Conservation (phyloP, 129 eudicot genomes). For the Centella asiatica region DNA sequence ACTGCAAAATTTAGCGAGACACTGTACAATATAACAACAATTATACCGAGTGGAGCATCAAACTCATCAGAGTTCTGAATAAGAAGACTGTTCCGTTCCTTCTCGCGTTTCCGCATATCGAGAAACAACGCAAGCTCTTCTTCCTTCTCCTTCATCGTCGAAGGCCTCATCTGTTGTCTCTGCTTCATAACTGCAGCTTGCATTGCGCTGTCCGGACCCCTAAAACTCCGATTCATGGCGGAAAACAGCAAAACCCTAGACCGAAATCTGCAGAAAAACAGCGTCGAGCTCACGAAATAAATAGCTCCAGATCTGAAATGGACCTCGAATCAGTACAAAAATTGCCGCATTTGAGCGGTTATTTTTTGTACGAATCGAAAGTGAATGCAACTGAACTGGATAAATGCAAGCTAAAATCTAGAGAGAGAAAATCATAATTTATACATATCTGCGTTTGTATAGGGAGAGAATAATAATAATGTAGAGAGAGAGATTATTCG, state of each 20-base stretch:
- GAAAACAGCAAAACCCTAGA: conserved; percentile 14
- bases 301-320: conserved; percentile 35
- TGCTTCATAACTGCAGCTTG: conserved; percentile 24
- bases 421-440: neutral
- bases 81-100: conserved; percentile 56
- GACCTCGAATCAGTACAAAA: conserved; percentile 25
- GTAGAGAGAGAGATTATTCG: conserved; percentile 24
- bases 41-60: conserved; percentile 63
- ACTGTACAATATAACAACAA: no score
- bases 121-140: conserved; percentile 81
- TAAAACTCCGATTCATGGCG: conserved; percentile 68
- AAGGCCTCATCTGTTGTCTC: conserved; percentile 38
- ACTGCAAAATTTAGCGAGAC: no score
- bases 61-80: conserved; percentile 56
- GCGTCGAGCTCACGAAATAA: neutral
- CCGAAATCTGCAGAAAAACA: neutral
- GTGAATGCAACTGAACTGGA: neutral
- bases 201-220: conserved; percentile 50
- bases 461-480: neutral
- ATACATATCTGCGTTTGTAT: no score
- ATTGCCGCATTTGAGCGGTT: neutral
- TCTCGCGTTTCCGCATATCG: conserved; percentile 83
- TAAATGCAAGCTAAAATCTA: conserved; percentile 5
- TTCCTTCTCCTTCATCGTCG: conserved; percentile 65
- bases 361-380: conserved; percentile 2